Evolutionary conservation across 2,329 filamentous ascomycete species (phyloP).

Genomic region (Epichloe festucae): DNA sequence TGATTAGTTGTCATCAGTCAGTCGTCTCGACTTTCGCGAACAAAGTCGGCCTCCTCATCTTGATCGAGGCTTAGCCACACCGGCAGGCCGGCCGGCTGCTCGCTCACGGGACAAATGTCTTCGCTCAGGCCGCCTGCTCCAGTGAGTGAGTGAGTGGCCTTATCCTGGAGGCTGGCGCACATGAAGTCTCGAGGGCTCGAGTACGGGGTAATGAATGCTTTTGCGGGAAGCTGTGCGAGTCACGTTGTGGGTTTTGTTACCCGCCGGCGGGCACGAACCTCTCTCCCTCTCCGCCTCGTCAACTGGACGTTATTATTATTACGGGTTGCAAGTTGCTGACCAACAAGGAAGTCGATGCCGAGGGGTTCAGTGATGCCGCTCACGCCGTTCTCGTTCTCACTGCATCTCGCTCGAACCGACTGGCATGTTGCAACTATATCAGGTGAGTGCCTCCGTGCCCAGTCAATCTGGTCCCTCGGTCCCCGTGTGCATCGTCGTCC

Average conservation of each 20-base stretch:
- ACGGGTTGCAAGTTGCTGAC: neutral
- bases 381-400: neutral
- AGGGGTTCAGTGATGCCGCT: neutral
- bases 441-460: neutral
- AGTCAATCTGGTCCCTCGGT: neutral
- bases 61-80: neutral
- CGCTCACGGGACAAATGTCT: neutral
- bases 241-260: neutral
- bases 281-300: neutral
- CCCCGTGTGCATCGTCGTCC: neutral
- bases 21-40: too few species aligned
- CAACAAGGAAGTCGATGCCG: neutral
- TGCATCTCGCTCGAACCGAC: neutral
- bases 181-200: neutral
- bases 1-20: too few species aligned
- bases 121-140: neutral
- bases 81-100: neutral
- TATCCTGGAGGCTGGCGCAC: neutral
- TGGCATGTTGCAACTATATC: neutral
- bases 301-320: neutral
- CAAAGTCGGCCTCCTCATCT: neutral
- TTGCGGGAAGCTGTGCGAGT: constrained; percentile 2
- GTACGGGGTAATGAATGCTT: neutral
- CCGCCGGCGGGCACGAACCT: neutral
- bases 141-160: neutral